Base-by-base conservation (phyloP, 2,329 filamentous ascomycete species). In the Arachnomyces sp. region DNA sequence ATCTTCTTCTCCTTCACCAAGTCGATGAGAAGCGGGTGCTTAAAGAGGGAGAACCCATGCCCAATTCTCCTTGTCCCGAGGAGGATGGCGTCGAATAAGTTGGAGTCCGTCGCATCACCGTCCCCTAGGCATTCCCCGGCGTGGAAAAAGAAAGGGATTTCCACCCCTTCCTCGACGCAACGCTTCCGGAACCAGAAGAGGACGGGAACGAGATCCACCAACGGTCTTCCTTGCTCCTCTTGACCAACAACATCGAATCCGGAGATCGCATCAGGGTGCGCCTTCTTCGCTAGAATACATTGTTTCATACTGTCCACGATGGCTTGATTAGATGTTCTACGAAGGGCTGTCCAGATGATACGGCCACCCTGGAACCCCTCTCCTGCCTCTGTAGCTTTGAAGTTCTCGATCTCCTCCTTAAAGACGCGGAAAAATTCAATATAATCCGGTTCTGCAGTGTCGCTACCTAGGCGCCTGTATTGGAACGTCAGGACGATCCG, bases 91-190 rank as follows among this genome's bases (percentile, higher is more conserved):
- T 95, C 89, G 59, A 88, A 95, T 3, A 96, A 74, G 61, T 95
- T 95, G 47, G 78, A 70, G 54, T 95, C 89, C 0, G 84, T 82
- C 14, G 71, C 73, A 50, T 80, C 81, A 18, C 87, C 88, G 44
- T 85, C 80, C 12, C 86, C 87, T 1, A 94, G 77, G 28, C 80
- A 86, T 64, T 95, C 89, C 48, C 89, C 90, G 0, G 90, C 89
- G 60, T 95, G 89, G 68, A 96, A 93, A 70, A 94, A 94, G 69
- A 95, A 95, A 1, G 90, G 90, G 7, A 98, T 80, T 36, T 87
- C 78, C 29, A 95, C 76, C 2, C 76, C 78, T 54, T 87, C 82
- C 55, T 85, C 74, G 1, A 78, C 76, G 59, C 88, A 95, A 52
- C 83, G 78, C 61, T 90, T 89, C 48, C 82, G 81, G 73, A 96